phyloP scores from a whole-genome alignment of 768 basidiomycete species.

The Calocera cornea region DNA sequence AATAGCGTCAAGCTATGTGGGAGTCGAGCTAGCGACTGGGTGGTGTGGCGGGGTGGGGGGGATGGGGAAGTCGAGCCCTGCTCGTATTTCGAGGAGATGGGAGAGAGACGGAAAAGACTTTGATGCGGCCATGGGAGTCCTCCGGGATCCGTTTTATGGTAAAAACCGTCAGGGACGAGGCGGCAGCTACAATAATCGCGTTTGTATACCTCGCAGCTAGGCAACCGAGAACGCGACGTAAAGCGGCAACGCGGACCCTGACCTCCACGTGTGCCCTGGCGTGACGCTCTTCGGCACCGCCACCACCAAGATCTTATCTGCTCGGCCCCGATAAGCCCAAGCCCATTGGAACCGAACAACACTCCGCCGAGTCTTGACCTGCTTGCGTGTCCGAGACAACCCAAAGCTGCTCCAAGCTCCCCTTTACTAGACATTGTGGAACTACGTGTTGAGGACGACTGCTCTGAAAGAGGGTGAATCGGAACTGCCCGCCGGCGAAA shows the following conservation, averaged over 20 bases:
- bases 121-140: background rate
- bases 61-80: background rate
- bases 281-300: background rate
- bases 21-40: background rate
- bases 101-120: background rate
- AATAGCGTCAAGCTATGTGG: conserved; percentile 4
- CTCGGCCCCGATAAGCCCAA: too few relatives aligned
- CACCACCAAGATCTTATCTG: background rate
- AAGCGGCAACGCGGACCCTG: background rate
- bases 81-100: background rate
- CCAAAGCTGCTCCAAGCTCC: too few relatives aligned
- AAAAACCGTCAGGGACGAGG: background rate
- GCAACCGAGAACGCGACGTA: background rate
- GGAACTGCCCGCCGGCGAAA: too few relatives aligned
- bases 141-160: background rate
- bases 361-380: too few relatives aligned
- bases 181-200: background rate
- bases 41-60: background rate
- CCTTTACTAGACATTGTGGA: too few relatives aligned
- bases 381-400: too few relatives aligned
- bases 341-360: too few relatives aligned
- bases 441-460: too few relatives aligned
- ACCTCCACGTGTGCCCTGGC: background rate
- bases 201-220: background rate
- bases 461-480: too few relatives aligned